Evolutionary conservation across 768 basidiomycete species (phyloP).

Genomic region (Lanmaoa pseudosensibilis): DNA sequence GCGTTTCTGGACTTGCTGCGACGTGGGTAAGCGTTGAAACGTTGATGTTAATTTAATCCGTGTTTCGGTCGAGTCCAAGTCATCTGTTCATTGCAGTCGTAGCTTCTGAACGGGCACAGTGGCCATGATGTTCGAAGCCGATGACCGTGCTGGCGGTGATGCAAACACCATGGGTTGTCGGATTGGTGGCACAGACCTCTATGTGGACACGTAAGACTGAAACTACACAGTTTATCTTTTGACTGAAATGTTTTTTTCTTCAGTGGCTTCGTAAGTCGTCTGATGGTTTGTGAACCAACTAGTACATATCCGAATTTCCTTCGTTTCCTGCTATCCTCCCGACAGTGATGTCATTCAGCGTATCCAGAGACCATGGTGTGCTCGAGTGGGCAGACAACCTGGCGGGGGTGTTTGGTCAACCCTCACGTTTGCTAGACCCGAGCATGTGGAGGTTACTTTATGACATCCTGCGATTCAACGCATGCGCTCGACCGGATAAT

Average conservation of each 20-base stretch:
- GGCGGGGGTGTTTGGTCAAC: conserved; percentile 65
- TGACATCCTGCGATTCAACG: conserved; percentile 64
- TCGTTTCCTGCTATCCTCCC: too few relatives aligned
- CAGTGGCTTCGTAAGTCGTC: conserved; percentile 52
- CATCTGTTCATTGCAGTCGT: background rate
- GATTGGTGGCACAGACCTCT: conserved; percentile 41
- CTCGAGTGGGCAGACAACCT: too few relatives aligned
- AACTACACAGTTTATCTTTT: too few relatives aligned
- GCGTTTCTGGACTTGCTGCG: conserved; percentile 75
- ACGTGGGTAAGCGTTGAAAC: conserved; percentile 68
- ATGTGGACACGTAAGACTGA: conserved; percentile 67
- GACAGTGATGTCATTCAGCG: too few relatives aligned
- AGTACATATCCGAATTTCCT: conserved; percentile 81
- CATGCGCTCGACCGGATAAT: conserved; percentile 36
- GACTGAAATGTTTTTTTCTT: too few relatives aligned
- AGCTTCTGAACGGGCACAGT: conserved; percentile 73
- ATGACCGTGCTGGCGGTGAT: conserved; percentile 68
- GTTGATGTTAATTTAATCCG: too few relatives aligned
- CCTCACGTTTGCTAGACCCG: conserved; percentile 57
- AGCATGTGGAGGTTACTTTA: conserved; percentile 73
- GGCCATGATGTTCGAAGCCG: conserved; percentile 75
- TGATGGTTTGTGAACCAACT: conserved; percentile 79
- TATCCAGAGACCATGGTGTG: too few relatives aligned
- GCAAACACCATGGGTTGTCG: conserved; percentile 68
- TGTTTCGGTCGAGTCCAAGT: background rate